Evolutionary conservation across 2,329 filamentous ascomycete species (phyloP), one percentile per base, ranked within the genome.

Genomic region (Fusarium sp.): DNA sequence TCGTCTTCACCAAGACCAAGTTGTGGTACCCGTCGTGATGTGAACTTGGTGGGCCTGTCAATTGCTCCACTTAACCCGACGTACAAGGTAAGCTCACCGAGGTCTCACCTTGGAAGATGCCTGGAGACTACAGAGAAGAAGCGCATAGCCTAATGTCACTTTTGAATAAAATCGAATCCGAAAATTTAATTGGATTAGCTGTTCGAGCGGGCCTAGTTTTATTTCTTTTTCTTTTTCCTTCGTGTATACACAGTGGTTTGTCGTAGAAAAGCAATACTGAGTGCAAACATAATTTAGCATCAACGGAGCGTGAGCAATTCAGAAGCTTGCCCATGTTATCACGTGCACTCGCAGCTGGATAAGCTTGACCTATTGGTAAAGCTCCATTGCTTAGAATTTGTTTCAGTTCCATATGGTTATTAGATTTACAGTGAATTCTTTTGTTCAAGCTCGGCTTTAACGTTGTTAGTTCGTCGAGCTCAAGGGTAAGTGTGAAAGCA

Each of bases 311-410:
- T 38, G 5, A 38, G 11, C 10, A 38, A n/a, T 15, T 3, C 18
- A n/a, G 18, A n/a, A 38, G 34, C 3, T 38, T 11, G 5, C 5
- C 4, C 5, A 0, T 7, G 10, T 4, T n/a, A n/a, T n/a, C 5
- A 11, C 6, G 3, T 7, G 3, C 9, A 38, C 9, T n/a, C 11
- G 6, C 6, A 10, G 3, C 4, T n/a, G 9, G 10, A 11, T n/a
- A 4, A 38, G 34, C 18, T 38, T 38, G 18, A 38, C 9, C 10
- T 38, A 7, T 38, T 38, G 5, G 18, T n/a, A n/a, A n/a, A n/a
- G 9, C 18, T 38, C 16, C 6, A 1, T n/a, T 38, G 16, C 34
- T n/a, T n/a, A 38, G 11, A 30, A 11, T n/a, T n/a, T n/a, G 10
- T 38, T n/a, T 7, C 6, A n/a, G 18, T 38, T 38, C 18, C 10